Conservation (phyloP, 139 green algal genomes). For the Micromonas commoda region DNA sequence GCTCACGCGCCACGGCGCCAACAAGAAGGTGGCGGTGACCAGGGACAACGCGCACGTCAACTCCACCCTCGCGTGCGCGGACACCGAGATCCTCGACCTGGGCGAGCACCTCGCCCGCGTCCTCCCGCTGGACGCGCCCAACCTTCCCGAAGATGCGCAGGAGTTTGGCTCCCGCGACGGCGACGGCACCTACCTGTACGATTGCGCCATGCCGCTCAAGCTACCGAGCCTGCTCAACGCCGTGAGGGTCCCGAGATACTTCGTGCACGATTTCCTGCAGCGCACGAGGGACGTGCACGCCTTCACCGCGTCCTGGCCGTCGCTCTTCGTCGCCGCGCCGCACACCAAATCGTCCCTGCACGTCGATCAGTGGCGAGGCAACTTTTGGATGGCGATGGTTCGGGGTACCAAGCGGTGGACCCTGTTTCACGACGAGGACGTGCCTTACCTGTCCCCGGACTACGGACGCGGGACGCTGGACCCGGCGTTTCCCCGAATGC, state of each 20-base stretch:
- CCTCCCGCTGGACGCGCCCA: not conserved
- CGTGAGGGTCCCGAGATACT: constrained; percentile 6
- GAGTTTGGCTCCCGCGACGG: not conserved
- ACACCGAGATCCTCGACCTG: not conserved
- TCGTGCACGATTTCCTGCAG: constrained; percentile 18
- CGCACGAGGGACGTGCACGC: constrained; percentile 4
- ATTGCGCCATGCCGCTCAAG: constrained; percentile 15
- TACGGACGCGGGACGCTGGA: constrained; percentile 3
- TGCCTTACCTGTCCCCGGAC: constrained; percentile 3
- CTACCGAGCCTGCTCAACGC: not conserved
- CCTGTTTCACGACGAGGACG: constrained; percentile 9
- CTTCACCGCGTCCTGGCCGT: constrained; percentile 13
- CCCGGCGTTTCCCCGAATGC: not conserved
- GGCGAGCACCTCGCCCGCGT: constrained; percentile 9
- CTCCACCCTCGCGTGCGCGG: not conserved
- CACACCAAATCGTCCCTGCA: not conserved
- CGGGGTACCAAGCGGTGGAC: constrained; percentile 23
- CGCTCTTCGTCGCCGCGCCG: constrained; percentile 17
- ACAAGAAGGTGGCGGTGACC: constrained; percentile 16
- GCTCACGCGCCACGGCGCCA: not conserved
- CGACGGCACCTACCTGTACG: constrained; percentile 19
- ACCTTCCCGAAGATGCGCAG: too few relatives aligned
- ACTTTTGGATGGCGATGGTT: constrained; percentile 23
- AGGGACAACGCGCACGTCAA: not conserved
- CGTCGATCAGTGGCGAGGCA: constrained; percentile 22